Evolutionary conservation across 2,329 filamentous ascomycete species (phyloP), one percentile per base, ranked within the genome.

Genomic region (Claviceps sp.): DNA sequence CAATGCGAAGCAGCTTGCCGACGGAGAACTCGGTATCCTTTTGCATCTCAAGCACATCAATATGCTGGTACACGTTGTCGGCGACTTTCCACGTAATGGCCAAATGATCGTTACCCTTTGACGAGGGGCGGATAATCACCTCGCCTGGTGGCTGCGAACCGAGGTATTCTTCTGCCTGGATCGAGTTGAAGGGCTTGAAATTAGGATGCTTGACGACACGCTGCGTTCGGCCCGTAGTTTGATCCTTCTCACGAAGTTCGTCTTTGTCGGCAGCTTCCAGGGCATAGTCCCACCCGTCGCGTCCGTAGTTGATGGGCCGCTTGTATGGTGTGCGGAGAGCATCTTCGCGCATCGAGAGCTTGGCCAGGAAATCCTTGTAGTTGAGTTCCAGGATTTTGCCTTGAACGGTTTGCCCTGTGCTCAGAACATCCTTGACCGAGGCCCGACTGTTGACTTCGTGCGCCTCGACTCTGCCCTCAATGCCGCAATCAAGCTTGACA

Each of bases 1-100:
- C 86, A 51, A 98, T 87, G 57, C 87, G 86, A 51, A 98, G 77
- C 43, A 85, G 83, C 60, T 84, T 85, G 56, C 93, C 93, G 3
- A 97, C 85, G 0, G 89, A 90, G 66, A 96, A 97, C 65, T 97
- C 91, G 56, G 89, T 97, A 56, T 95, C 88, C 70, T 98, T 98
- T 67, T 95, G 88, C 63, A 98, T 76, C 70, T 98, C 93, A 41
- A 98, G 77, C 37, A 98, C 91, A 67, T 98, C 93, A 57, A 98
- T 88, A 67, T 98, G 93, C 69, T 98, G 90, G 67, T 90, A 98
- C n/a, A 97, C 83, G 54, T 86, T 85, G 65, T 97, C 89, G 1
- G 88, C 85, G 14, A 98, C 90, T 73, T 98, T 98, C 93, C 93
- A 98, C 0, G 93, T 98, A 47, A 98, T 82, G 7, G 91, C 89